Conservation (phyloP, 129 eudicot genomes). For the Artemisia annua region DNA sequence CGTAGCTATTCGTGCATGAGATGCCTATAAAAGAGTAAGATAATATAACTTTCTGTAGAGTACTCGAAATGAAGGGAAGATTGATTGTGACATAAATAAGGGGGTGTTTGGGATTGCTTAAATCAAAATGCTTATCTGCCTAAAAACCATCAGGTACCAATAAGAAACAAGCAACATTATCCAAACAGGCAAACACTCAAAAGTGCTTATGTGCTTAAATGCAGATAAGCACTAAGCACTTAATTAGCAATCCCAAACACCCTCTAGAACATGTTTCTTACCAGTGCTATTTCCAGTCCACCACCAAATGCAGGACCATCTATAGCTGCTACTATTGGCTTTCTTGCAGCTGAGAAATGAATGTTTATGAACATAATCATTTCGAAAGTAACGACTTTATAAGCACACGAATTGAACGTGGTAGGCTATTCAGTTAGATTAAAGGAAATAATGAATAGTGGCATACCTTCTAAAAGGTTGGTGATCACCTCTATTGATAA, state of each 20-base stretch:
- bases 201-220: too few species aligned
- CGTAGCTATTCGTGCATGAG: constrained; percentile 65
- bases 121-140: too few species aligned
- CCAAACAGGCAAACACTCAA: too few species aligned
- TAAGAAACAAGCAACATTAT: too few species aligned
- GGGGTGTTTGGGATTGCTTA: too few species aligned
- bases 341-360: constrained; percentile 47
- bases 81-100: not conserved
- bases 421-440: not conserved
- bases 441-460: not conserved
- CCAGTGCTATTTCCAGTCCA: constrained; percentile 72
- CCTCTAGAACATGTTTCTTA: constrained; percentile 15
- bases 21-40: constrained; percentile 39
- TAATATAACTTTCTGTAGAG: not conserved
- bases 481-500: constrained; percentile 46
- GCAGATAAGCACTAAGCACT: too few species aligned
- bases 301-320: constrained; percentile 74
- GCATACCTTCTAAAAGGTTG: constrained; percentile 51
- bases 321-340: constrained; percentile 75
- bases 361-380: not conserved
- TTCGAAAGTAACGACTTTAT: not conserved
- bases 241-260: too few species aligned
- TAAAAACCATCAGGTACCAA: too few species aligned
- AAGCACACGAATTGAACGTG: not conserved
- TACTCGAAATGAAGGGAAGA: not conserved